These are phyloP conservation scores for Diaporthe capsici DNA, from an alignment of 2,329 filamentous ascomycete genomes.

Conservation along the genomic window DNA sequence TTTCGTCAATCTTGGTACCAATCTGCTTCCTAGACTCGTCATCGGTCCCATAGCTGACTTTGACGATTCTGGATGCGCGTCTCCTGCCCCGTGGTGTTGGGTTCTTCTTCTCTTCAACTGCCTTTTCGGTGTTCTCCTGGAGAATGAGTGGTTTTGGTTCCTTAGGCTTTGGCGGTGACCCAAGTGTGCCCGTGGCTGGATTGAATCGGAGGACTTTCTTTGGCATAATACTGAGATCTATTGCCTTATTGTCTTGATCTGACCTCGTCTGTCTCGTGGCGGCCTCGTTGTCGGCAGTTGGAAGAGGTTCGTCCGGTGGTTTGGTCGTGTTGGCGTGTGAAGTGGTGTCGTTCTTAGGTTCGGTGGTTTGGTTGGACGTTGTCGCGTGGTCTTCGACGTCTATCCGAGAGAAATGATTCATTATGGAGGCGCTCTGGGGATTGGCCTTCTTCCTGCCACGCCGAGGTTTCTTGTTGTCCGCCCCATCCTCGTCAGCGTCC, in stretches of 20 bases:
- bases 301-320: neutral
- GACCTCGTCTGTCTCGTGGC: neutral
- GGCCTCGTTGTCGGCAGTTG: neutral
- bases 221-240: conserved; percentile 44
- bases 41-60: conserved; percentile 72
- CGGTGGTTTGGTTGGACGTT: conserved; percentile 36
- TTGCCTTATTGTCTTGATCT: neutral
- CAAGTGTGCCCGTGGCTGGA: conserved; percentile 72
- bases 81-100: conserved; percentile 53
- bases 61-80: conserved; percentile 61
- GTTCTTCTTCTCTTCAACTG: conserved; percentile 38
- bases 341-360: conserved; percentile 1
- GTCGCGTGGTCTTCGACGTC: conserved; percentile 30
- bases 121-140: conserved; percentile 41
- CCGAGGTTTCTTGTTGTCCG: conserved; percentile 41
- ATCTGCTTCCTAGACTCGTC: conserved; percentile 60
- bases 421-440: conserved; percentile 44
- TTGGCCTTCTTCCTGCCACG: conserved; percentile 48
- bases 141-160: conserved; percentile 40
- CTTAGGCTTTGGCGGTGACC: conserved; percentile 72
- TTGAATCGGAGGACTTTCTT: conserved; percentile 71
- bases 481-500: conserved; percentile 41
- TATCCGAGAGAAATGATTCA: conserved; percentile 44
- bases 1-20: conserved; percentile 73
- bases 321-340: neutral